Evolutionary conservation across 495 filamentous ascomycete genomes (phyloP).

Genomic region (Hypoxylon crocopeplum): DNA sequence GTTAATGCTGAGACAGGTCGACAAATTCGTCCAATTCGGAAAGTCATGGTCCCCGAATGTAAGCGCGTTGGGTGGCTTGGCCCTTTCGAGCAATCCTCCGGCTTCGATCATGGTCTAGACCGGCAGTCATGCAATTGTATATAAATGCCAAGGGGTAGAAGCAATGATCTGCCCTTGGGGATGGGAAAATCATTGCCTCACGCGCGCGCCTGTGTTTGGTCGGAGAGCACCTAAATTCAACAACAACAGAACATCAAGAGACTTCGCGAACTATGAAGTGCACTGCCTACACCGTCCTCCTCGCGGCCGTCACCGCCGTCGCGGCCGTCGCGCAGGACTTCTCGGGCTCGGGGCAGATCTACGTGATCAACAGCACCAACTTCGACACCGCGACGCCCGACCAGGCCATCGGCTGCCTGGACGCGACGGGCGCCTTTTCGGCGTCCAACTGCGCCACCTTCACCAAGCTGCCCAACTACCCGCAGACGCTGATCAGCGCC

Average conservation of each 20-base stretch:
- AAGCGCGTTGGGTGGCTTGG: background rate
- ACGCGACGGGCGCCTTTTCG: slow-evolving; percentile 35
- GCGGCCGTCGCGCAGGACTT: slow-evolving; percentile 26
- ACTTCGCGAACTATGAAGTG: slow-evolving; percentile 22
- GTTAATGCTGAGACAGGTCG: too few species aligned
- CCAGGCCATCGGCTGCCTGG: slow-evolving; percentile 44
- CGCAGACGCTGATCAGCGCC: slow-evolving; percentile 38
- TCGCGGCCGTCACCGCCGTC: slow-evolving; percentile 3
- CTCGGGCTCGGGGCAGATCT: slow-evolving; percentile 40
- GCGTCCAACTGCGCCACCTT: slow-evolving; percentile 43
- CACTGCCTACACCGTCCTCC: slow-evolving; percentile 3
- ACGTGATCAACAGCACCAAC: slow-evolving; percentile 38
- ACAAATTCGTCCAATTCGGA: slow-evolving; percentile 2
- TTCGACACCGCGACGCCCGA: slow-evolving; percentile 5
- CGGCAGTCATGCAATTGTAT: background rate
- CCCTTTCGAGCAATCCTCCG: background rate
- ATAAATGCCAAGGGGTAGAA: background rate
- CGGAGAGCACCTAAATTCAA: too few species aligned
- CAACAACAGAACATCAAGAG: too few species aligned
- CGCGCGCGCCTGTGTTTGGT: too few species aligned
- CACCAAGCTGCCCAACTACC: slow-evolving; percentile 22
- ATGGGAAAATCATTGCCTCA: background rate
- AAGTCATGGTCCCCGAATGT: background rate
- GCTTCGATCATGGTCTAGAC: background rate
- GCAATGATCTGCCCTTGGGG: too few species aligned